These are phyloP conservation scores for Rubia tinctorum DNA, from an alignment of 305 asterid genomes.

Conservation along the genomic window DNA sequence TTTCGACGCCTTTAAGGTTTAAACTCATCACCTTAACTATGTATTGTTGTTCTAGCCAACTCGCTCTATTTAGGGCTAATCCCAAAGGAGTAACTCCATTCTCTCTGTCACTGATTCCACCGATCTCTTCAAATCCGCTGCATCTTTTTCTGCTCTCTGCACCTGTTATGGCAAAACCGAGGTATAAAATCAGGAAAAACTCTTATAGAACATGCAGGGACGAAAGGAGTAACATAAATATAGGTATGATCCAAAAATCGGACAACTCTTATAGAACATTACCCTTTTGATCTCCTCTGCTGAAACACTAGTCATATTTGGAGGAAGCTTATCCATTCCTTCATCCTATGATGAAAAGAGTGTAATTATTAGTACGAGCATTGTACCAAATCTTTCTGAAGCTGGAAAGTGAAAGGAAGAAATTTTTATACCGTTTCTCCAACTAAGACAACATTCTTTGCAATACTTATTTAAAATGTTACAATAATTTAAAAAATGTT, in stretches of 20 bases:
- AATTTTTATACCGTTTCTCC: constrained; percentile 27
- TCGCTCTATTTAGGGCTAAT: not conserved
- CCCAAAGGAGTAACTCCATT: constrained; percentile 29
- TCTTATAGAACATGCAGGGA: not conserved
- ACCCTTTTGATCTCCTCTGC: constrained; percentile 65
- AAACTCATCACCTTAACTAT: not conserved
- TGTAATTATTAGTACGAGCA: not conserved
- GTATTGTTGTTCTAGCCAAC: not conserved
- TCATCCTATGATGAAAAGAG: constrained; percentile 14
- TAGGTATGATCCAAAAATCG: not conserved
- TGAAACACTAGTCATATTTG: constrained; percentile 61
- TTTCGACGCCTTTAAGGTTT: not conserved
- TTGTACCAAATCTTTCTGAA: not conserved
- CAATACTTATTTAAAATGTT: too few species aligned
- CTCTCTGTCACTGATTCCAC: constrained; percentile 11
- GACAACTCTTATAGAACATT: constrained; percentile 8
- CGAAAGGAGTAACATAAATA: not conserved
- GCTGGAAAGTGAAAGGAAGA: not conserved
- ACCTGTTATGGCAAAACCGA: not conserved
- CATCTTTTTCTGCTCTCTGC: constrained; percentile 24
- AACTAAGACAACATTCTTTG: constrained; percentile 68
- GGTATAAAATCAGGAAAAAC: not conserved
- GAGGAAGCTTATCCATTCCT: constrained; percentile 52
- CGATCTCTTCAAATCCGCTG: constrained; percentile 18
- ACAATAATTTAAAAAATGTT: too few species aligned